phyloP scores from a whole-genome alignment of 1,139 yeast genomes.

The Scheffersomyces insectosa region DNA sequence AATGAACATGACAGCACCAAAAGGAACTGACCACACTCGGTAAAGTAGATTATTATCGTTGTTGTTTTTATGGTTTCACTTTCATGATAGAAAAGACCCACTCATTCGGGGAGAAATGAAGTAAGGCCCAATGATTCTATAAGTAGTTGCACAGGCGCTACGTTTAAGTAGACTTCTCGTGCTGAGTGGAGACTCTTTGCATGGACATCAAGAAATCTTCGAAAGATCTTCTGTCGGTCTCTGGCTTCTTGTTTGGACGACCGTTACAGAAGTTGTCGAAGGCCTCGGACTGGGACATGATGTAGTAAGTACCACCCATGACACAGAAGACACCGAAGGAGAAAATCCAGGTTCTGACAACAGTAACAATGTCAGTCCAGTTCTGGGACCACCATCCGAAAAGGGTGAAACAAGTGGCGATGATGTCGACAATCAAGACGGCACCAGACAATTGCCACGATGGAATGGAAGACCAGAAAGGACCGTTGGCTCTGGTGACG shows the following conservation, averaged over 20 bases:
- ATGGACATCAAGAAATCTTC: conserved; percentile 96
- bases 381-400: conserved; percentile 99
- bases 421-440: conserved; percentile 80
- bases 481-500: conserved; percentile 94
- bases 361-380: conserved; percentile 95
- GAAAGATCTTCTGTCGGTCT: conserved; percentile 71
- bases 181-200: conserved; percentile 98
- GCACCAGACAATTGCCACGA: conserved; percentile 97
- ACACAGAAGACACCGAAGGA: conserved; percentile 95
- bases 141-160: conserved; percentile 3
- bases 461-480: conserved; percentile 91
- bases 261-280: conserved; percentile 96
- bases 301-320: conserved; percentile 95
- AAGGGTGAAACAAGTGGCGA: conserved; percentile 86
- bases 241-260: conserved; percentile 61
- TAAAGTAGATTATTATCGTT: too few species aligned
- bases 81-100: too few species aligned
- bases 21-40: too few species aligned
- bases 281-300: conserved; percentile 82
- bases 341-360: conserved; percentile 91
- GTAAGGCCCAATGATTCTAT: conserved; percentile 5
- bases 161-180: conserved; percentile 65
- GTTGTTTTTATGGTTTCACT: too few species aligned
- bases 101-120: conserved; percentile 1
- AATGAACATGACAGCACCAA: conserved; percentile 5